A percentile compares a stretch with the other conserved stretches of the same genome.
Conservation (phyloP, 2,329 filamentous ascomycete genomes). For the Pseudonectria buxi region DNA sequence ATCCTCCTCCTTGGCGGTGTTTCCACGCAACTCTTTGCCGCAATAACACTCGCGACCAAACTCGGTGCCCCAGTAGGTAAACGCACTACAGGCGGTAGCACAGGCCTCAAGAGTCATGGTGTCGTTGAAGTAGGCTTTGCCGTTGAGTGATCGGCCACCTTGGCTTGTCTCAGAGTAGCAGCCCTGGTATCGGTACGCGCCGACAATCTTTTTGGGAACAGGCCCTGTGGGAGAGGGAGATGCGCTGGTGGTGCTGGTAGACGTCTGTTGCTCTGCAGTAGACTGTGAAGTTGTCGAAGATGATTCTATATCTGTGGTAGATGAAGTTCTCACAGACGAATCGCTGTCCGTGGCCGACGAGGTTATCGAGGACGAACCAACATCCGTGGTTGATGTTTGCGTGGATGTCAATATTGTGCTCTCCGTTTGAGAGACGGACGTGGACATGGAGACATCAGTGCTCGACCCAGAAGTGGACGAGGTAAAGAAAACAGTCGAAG, state of each 20-base stretch:
- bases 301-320: not conserved
- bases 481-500: no score
- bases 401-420: no score
- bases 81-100: slow-evolving; percentile 23
- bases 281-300: not conserved
- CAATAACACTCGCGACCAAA: slow-evolving; percentile 35
- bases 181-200: slow-evolving; percentile 27
- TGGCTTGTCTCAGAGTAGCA: slow-evolving; percentile 30
- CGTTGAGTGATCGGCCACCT: slow-evolving; percentile 24
- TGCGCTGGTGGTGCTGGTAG: not conserved
- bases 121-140: slow-evolving; percentile 23
- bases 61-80: slow-evolving; percentile 27
- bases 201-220: slow-evolving; percentile 9
- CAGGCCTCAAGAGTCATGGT: slow-evolving; percentile 31
- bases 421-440: no score
- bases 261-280: no score
- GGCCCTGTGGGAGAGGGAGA: not conserved
- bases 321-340: not conserved
- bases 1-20: slow-evolving; percentile 20
- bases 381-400: no score
- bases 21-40: slow-evolving; percentile 25
- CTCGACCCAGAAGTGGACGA: no score
- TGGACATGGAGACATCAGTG: no score
- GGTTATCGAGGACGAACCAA: not conserved
- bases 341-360: slow-evolving; percentile 1